These are phyloP conservation scores for Solanum hybrid DNA, from an alignment of 305 asterid genomes.

Conservation along the genomic window DNA sequence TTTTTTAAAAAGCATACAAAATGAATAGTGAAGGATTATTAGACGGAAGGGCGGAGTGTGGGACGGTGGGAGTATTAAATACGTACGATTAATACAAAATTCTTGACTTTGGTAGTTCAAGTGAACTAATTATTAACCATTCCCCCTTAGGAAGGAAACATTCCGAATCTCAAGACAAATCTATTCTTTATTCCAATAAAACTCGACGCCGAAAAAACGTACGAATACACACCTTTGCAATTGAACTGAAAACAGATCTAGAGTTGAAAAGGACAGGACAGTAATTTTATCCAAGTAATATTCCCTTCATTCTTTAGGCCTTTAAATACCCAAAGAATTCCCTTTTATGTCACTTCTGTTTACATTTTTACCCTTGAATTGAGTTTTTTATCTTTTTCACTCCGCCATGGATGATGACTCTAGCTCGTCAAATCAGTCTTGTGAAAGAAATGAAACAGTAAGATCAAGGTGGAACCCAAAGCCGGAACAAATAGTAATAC, in stretches of 20 bases:
- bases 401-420: constrained; percentile 37
- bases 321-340: background rate
- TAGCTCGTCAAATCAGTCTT: background rate
- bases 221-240: background rate
- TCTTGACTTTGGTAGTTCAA: background rate
- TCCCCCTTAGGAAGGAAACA: background rate
- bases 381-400: background rate
- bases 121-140: background rate
- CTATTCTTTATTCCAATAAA: background rate
- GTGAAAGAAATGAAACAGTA: constrained; percentile 34
- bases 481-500: constrained; percentile 66
- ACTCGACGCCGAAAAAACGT: background rate
- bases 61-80: background rate
- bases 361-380: background rate
- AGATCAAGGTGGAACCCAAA: constrained; percentile 73
- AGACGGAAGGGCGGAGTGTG: background rate
- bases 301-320: background rate
- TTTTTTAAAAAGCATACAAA: too few relatives aligned
- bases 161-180: background rate
- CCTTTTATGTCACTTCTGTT: background rate
- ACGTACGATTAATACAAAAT: too few relatives aligned
- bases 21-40: too few relatives aligned
- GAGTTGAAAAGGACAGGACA: background rate
- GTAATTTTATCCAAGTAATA: constrained; percentile 1
- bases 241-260: background rate